Evolutionary conservation across 768 basidiomycete species (phyloP), one percentile per base, ranked within the genome.

Genomic region (Suillus ampliporus): DNA sequence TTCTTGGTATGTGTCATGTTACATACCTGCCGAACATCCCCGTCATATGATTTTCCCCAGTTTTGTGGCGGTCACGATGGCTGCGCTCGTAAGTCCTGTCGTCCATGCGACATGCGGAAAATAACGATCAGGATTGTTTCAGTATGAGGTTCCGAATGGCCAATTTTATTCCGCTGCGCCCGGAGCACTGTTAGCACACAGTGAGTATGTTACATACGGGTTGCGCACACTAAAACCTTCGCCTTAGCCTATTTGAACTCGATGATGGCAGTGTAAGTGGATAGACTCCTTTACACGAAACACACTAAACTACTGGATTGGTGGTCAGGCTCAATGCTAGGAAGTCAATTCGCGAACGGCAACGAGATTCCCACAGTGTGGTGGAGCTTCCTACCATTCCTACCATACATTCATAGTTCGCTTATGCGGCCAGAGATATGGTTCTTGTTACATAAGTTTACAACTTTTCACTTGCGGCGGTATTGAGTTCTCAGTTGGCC

Each of bases 201-300:
- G 72, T 73, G 37, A 50, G 65, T 28, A 15, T 19, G 2, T 35
- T 34, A 9, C 23, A 2, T 15, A 38, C 28, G 34, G n/a, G 17
- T 58, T 15, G 8, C 13, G 40, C 21, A 19, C 23, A 37, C 61
- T 3, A 58, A 15, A 5, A 11, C 15, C 7, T 15, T 7, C 43
- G 13, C 37, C 11, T 26, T 44, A 72, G 72, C 64, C 31, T 72
- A 68, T 17, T 14, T 50, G 28, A 74, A 72, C 34, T 74, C 68
- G n/a, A 68, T 70, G 65, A 46, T 74, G 10, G 50, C 67, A 14
- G 68, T 72, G 72, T 72, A 52, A 64, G 71, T 34, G 7, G 34
- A 21, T n/a, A 10, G 37, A 40, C 13, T 23, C n/a, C 19, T 28
- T 59, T 26, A 34, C 21, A 10, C 5, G 11, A 35, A 23, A 14